Evolutionary conservation across 768 basidiomycete species (phyloP).

Genomic region (Amanita subjunquillea): DNA sequence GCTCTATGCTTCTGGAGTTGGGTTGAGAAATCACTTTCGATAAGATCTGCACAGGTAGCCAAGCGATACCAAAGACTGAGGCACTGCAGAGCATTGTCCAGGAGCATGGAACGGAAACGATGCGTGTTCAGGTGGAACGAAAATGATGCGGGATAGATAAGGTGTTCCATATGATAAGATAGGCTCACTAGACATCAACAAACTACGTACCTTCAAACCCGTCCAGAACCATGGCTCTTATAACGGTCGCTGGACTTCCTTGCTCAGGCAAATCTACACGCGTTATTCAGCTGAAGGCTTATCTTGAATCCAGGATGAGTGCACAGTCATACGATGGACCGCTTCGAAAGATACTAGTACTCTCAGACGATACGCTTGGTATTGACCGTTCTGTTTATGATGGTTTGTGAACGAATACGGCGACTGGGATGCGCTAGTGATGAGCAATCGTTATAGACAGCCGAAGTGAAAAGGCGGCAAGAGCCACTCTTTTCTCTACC

Average conservation of each 20-base stretch:
- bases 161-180: too few relatives aligned
- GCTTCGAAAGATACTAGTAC: slow-evolving; percentile 29
- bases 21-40: too few relatives aligned
- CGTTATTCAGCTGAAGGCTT: slow-evolving; percentile 48
- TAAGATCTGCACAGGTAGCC: too few relatives aligned
- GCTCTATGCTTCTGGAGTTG: too few relatives aligned
- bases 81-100: too few relatives aligned
- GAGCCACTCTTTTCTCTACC: slow-evolving; percentile 75
- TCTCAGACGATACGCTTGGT: slow-evolving; percentile 70
- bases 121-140: too few relatives aligned
- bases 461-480: slow-evolving; percentile 78
- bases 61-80: too few relatives aligned
- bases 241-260: slow-evolving; percentile 86
- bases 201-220: too few relatives aligned
- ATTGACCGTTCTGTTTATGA: slow-evolving; percentile 61
- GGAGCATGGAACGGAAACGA: too few relatives aligned
- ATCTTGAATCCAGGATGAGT: slow-evolving; percentile 43
- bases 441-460: slow-evolving; percentile 38
- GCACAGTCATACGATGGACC: slow-evolving; percentile 46
- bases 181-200: too few relatives aligned
- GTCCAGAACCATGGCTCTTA: slow-evolving; percentile 61
- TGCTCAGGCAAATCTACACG: slow-evolving; percentile 79
- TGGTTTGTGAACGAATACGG: slow-evolving; percentile 31
- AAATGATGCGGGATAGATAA: too few relatives aligned
- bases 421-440: neutral